Percentiles rank a stretch among this genome's conserved stretches.
Conservation (phyloP, 129 eudicot species). For the Arctium minus region DNA sequence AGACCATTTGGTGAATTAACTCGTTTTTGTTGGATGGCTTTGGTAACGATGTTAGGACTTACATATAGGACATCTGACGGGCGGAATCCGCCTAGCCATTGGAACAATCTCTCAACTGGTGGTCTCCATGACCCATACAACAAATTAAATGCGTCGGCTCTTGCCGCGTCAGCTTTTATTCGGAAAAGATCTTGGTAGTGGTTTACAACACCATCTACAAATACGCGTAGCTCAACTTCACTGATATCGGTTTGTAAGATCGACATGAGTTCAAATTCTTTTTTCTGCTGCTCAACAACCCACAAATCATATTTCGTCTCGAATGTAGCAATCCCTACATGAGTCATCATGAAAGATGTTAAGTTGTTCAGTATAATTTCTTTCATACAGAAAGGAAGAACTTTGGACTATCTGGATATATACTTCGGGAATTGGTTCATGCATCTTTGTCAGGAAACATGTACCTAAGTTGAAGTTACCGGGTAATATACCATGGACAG, state of each 20-base stretch:
- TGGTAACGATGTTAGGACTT: conserved; percentile 1
- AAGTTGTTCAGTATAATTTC: not conserved
- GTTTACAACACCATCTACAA: conserved; percentile 46
- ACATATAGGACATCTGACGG: conserved; percentile 78
- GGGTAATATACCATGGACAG: conserved; percentile 30
- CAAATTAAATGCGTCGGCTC: conserved; percentile 62
- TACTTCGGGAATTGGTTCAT: not conserved
- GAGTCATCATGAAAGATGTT: not conserved
- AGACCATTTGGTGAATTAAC: not conserved
- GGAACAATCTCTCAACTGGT: conserved; percentile 73
- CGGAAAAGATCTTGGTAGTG: conserved; percentile 63
- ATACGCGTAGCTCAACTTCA: conserved; percentile 49
- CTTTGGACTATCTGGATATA: no score
- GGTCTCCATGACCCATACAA: conserved; percentile 74
- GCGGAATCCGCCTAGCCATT: conserved; percentile 87
- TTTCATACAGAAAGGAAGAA: not conserved
- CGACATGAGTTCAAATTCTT: conserved; percentile 50
- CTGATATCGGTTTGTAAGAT: conserved; percentile 45
- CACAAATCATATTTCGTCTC: conserved; percentile 67
- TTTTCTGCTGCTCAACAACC: conserved; percentile 60
- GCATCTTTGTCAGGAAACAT: not conserved
- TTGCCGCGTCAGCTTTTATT: conserved; percentile 76
- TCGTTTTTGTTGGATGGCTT: not conserved
- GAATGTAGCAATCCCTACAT: conserved; percentile 54
- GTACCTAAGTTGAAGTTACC: conserved; percentile 40